phyloP scores from a whole-genome alignment of 768 basidiomycete genomes.

The Russula vinacea region DNA sequence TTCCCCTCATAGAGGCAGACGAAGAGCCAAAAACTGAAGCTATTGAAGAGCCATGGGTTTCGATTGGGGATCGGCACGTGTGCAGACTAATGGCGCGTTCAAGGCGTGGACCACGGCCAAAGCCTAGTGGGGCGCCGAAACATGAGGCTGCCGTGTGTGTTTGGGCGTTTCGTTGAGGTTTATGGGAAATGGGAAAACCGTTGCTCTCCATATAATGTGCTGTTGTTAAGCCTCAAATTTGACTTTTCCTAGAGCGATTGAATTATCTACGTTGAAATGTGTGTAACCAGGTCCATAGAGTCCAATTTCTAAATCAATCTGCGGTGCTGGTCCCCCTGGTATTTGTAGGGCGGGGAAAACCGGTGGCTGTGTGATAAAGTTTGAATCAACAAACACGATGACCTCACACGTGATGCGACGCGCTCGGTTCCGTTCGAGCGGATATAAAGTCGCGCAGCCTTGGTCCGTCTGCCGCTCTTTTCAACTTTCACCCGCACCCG shows the following conservation, averaged over 20 bases:
- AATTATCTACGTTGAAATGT: not conserved
- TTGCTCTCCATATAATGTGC: slow-evolving; percentile 3
- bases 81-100: slow-evolving; percentile 40
- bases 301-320: not conserved
- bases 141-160: slow-evolving; percentile 12
- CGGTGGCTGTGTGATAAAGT: slow-evolving; percentile 31
- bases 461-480: slow-evolving; percentile 5
- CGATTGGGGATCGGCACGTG: slow-evolving; percentile 37
- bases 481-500: slow-evolving; percentile 18
- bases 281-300: not conserved
- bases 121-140: not conserved
- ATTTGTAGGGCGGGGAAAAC: slow-evolving; percentile 10
- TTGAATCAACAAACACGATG: slow-evolving; percentile 29
- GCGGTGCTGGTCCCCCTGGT: not conserved
- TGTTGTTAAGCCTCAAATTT: not conserved
- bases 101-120: slow-evolving; percentile 31
- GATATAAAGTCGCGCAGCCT: slow-evolving; percentile 28
- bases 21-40: slow-evolving; percentile 29
- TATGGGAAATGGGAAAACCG: too few relatives aligned
- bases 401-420: slow-evolving; percentile 29
- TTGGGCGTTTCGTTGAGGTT: not conserved
- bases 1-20: slow-evolving; percentile 39
- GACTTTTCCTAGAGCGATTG: not conserved
- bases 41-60: slow-evolving; percentile 34
- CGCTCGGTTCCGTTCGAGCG: slow-evolving; percentile 20